phyloP scores from a whole-genome alignment of 352 stramenopile species.

The Phytophthora foliorum region DNA sequence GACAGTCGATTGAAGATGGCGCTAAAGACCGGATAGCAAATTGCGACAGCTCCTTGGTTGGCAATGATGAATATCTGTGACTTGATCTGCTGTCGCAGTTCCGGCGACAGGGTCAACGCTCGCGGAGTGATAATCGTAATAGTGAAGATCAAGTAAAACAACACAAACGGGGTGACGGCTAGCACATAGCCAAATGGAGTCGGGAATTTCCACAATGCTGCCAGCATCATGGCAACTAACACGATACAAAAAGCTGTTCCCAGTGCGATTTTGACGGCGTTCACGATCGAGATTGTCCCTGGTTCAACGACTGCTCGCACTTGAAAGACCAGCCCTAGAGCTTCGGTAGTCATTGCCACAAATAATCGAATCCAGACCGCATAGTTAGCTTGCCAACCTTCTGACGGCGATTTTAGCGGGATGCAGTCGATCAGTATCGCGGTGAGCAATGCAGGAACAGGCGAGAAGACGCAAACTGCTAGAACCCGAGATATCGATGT shows the following conservation, averaged over 20 bases:
- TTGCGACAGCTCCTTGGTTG: constrained; percentile 18
- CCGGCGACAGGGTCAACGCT: not conserved
- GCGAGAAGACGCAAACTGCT: constrained; percentile 13
- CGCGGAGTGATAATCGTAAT: not conserved
- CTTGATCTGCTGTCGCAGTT: constrained; percentile 8
- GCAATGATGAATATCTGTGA: constrained; percentile 20
- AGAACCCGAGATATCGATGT: not conserved
- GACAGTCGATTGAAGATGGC: constrained; percentile 20
- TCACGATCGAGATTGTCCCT: constrained; percentile 7
- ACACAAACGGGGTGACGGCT: not conserved
- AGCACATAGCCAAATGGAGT: constrained; percentile 38
- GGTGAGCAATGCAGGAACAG: constrained; percentile 16
- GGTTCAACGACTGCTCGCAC: constrained; percentile 13
- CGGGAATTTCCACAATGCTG: constrained; percentile 27
- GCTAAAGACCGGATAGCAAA: constrained; percentile 32
- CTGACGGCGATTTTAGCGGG: constrained; percentile 20
- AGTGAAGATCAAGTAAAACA: constrained; percentile 15
- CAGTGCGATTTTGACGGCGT: constrained; percentile 8
- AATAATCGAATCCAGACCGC: constrained; percentile 26
- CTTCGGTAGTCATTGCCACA: constrained; percentile 12
- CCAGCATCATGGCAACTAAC: constrained; percentile 3
- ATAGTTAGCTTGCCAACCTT: constrained; percentile 30
- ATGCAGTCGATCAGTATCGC: constrained; percentile 29
- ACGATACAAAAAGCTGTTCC: constrained; percentile 5
- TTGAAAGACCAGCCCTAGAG: constrained; percentile 15